Evolutionary conservation across 495 filamentous ascomycete species (phyloP), one percentile per base, ranked within the genome.

Genomic region (Xanthoparmelia taractica): DNA sequence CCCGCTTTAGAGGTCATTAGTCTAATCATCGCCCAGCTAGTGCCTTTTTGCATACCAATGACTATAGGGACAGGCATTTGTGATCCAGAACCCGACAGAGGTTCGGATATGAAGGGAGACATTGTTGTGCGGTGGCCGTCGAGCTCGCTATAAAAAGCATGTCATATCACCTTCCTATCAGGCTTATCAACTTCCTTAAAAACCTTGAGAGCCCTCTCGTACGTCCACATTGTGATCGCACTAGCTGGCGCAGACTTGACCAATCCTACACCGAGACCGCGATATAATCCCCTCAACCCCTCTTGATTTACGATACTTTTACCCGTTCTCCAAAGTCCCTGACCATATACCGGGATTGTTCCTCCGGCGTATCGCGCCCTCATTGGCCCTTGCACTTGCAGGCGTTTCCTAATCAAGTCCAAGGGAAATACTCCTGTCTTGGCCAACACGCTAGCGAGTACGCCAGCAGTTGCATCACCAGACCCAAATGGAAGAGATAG

Each of bases 221-320:
- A 97, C 2, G 93, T 97, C 94, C 95, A 99, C 89, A 99, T 94
- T 0, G 94, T 99, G 25, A 96, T 85, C 2, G 94, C 95, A 74
- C 91, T 96, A 27, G 95, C 86, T 55, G 94, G 94, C 36, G 93
- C 95, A 20, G 94, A 91, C 78, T 99, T 99, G 63, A 97, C 66
- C 74, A 99, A 72, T 68, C 91, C 91, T 4, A 97, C 91, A 6
- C 86, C 87, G 65, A 99, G 73, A 4, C 94, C 94, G 55, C 91
- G 79, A 73, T 97, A 99, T 63, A 99, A 69, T 0, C 94, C 95
- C 61, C 89, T 80, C 20, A 80, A 69, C 3, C 94, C 92, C 72
- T 99, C 94, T 18, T 72, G 79, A 66, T 68, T 72, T 57, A 94
- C 66, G 61, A 97, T 96, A 66, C 77, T 72, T 55, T 70, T 70